Conservation (phyloP, 345 rosid genomes). For the Syzygium aqueum region DNA sequence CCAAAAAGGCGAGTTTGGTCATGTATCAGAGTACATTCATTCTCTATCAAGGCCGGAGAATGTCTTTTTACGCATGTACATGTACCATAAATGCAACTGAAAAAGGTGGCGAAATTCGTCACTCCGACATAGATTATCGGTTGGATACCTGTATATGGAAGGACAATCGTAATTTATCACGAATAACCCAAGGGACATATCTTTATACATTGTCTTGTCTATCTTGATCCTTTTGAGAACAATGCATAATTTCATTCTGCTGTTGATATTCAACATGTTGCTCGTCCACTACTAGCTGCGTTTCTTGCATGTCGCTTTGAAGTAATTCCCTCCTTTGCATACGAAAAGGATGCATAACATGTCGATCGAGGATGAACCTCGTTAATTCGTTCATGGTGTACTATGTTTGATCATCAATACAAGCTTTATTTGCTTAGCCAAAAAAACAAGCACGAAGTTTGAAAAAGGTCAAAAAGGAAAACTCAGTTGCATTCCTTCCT, state of each 20-base stretch:
- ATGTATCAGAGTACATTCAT: not conserved
- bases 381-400: not conserved
- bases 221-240: not conserved
- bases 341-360: not conserved
- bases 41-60: not conserved
- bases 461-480: not conserved
- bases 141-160: not conserved
- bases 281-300: not conserved
- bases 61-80: not conserved
- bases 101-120: not conserved
- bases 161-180: not conserved
- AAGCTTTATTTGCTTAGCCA: not conserved
- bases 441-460: not conserved
- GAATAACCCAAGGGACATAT: not conserved
- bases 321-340: not conserved
- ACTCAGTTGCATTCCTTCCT: not conserved
- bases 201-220: too few relatives aligned
- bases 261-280: not conserved
- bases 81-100: not conserved
- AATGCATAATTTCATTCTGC: not conserved
- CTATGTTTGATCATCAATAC: not conserved
- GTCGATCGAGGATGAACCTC: not conserved
- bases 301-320: not conserved
- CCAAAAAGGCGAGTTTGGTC: not conserved
- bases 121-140: not conserved